phyloP scores from a whole-genome alignment of 306 rosid genomes.

The Inga oerstediana region DNA sequence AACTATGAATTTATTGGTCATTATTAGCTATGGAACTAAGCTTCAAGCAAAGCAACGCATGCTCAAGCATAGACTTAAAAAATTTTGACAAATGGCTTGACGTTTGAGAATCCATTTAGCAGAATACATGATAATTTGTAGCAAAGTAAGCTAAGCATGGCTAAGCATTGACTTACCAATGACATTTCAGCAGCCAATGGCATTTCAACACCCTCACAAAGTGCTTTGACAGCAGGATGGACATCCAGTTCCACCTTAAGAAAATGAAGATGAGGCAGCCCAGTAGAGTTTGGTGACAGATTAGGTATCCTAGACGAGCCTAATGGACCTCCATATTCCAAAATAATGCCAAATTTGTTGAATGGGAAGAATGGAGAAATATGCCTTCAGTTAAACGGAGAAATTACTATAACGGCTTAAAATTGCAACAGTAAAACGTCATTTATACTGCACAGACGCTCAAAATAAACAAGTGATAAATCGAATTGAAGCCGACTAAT shows the following conservation, averaged over 20 bases:
- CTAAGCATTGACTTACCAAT: background rate
- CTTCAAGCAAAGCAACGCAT: background rate
- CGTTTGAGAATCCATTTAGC: background rate
- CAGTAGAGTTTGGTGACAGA: slow-evolving; percentile 35
- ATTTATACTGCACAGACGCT: slow-evolving; percentile 10
- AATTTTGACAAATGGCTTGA: background rate
- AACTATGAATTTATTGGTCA: background rate
- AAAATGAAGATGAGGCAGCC: slow-evolving; percentile 57
- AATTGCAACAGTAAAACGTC: background rate
- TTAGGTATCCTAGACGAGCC: slow-evolving; percentile 49
- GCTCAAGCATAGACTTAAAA: background rate
- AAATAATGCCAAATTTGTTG: slow-evolving; percentile 54
- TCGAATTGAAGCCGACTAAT: slow-evolving; percentile 14
- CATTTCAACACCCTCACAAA: slow-evolving; percentile 40
- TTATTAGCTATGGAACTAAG: background rate
- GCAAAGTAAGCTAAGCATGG: background rate
- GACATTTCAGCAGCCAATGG: background rate
- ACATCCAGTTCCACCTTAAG: slow-evolving; percentile 53
- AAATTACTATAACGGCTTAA: slow-evolving; percentile 16
- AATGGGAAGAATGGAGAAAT: slow-evolving; percentile 54
- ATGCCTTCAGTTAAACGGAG: slow-evolving; percentile 48
- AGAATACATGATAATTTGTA: background rate
- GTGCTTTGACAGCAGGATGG: slow-evolving; percentile 45
- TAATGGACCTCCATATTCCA: slow-evolving; percentile 67
- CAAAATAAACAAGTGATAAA: slow-evolving; percentile 4